Evolutionary conservation across 148 eudicot genomes (phyloP).

Genomic region (Silene latifolia): DNA sequence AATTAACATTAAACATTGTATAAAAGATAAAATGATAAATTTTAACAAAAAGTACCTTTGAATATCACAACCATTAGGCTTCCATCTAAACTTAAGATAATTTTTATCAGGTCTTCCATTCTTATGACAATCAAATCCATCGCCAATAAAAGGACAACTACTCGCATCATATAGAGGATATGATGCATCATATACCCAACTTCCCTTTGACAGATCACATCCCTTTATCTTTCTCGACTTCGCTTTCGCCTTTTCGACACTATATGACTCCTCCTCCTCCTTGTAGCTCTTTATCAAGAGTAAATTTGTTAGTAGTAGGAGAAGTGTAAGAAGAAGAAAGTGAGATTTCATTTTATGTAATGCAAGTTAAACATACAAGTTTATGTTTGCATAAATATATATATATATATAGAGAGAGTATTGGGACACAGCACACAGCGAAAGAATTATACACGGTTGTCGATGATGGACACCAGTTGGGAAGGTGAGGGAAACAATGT

Average conservation of each 20-base stretch:
- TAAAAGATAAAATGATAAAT: too few relatives aligned
- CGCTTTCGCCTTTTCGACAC: not conserved
- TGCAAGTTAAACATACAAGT: not conserved
- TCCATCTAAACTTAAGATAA: slow-evolving; percentile 62
- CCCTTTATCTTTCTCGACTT: slow-evolving; percentile 13
- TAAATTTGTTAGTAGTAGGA: not conserved
- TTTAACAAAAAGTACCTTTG: too few relatives aligned
- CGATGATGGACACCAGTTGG: not conserved
- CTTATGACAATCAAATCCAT: slow-evolving; percentile 44
- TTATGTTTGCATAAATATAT: too few relatives aligned
- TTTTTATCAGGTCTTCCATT: slow-evolving; percentile 49
- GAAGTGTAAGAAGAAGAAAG: not conserved
- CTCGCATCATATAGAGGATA: slow-evolving; percentile 45
- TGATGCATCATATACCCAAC: slow-evolving; percentile 55
- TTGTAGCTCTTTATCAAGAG: not conserved
- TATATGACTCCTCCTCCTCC: not conserved
- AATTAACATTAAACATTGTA: too few relatives aligned
- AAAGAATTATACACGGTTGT: too few relatives aligned
- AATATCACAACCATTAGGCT: slow-evolving; percentile 49
- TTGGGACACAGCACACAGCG: too few relatives aligned
- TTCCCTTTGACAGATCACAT: slow-evolving; percentile 52
- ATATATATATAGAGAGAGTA: too few relatives aligned
- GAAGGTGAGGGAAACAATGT: not conserved
- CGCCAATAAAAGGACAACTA: slow-evolving; percentile 45
- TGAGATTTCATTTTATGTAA: slow-evolving; percentile 9